A percentile compares a stretch with the other conserved stretches of the same genome.
Conservation (phyloP, 2,329 filamentous ascomycete species). For the Aspergillus awamori region DNA sequence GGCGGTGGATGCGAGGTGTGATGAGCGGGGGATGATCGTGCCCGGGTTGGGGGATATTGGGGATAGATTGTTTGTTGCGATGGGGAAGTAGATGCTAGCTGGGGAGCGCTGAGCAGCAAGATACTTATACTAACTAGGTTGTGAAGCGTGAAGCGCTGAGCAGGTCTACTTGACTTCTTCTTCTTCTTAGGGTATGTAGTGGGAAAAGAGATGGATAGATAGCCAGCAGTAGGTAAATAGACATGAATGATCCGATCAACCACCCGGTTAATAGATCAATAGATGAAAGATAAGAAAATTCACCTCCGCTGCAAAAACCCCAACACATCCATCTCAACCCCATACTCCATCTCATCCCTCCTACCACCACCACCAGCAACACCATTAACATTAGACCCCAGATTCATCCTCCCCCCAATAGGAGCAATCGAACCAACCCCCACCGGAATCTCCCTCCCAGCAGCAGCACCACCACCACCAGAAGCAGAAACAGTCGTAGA, state of each 20-base stretch:
- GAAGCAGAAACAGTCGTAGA: too few relatives aligned
- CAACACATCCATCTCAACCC: constrained; percentile 13
- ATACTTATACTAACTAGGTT: too few relatives aligned
- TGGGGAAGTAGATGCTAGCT: constrained; percentile 67
- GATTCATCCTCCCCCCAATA: not conserved
- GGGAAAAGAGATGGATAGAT: not conserved
- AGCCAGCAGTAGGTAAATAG: not conserved
- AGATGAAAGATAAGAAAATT: not conserved
- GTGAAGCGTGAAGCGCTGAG: too few relatives aligned
- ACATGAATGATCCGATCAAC: not conserved
- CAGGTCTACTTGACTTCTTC: too few relatives aligned
- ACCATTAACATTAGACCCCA: not conserved
- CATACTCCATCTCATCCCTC: not conserved
- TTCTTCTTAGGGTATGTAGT: too few relatives aligned
- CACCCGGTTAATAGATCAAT: too few relatives aligned
- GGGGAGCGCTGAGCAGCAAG: not conserved
- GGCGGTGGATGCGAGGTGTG: constrained; percentile 71
- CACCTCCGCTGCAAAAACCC: not conserved
- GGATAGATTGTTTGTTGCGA: constrained; percentile 83
- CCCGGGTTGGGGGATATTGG: constrained; percentile 90
- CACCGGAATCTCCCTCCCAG: too few relatives aligned
- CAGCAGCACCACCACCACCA: too few relatives aligned
- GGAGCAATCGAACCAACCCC: not conserved
- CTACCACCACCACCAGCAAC: not conserved
- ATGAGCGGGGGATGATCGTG: constrained; percentile 83